Evolutionary conservation across 768 basidiomycete species (phyloP).

Genomic region (Hemileccinum rubropunctum): DNA sequence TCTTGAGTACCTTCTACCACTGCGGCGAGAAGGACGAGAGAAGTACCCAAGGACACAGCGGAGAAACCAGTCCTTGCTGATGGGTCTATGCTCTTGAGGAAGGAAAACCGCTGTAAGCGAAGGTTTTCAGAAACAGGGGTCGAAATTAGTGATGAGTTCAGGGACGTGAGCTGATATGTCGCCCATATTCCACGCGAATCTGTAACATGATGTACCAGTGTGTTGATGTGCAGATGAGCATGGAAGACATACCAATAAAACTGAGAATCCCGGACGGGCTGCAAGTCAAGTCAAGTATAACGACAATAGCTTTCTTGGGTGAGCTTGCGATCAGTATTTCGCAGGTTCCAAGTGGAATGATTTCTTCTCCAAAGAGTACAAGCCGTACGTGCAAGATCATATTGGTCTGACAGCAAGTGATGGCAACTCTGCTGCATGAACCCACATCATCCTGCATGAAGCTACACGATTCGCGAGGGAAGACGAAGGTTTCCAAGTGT

Average conservation of each 20-base stretch:
- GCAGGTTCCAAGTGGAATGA: slow-evolving; percentile 15
- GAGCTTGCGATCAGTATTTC: slow-evolving; percentile 20
- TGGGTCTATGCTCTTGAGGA: slow-evolving; percentile 6
- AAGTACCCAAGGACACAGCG: slow-evolving; percentile 51
- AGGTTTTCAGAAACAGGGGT: slow-evolving; percentile 23
- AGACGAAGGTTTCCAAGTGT: slow-evolving; percentile 31
- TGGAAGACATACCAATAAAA: slow-evolving; percentile 43
- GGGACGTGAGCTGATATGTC: slow-evolving; percentile 31
- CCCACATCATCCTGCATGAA: slow-evolving; percentile 23
- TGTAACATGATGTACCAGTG: slow-evolving; percentile 20
- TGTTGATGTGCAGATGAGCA: neutral
- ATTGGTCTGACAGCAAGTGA: slow-evolving; percentile 24
- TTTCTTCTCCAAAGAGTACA: slow-evolving; percentile 17
- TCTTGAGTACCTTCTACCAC: slow-evolving; percentile 35
- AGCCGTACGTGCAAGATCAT: slow-evolving; percentile 22
- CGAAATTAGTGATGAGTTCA: slow-evolving; percentile 23
- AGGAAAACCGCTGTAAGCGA: slow-evolving; percentile 18
- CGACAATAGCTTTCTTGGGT: neutral
- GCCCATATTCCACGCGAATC: slow-evolving; percentile 46
- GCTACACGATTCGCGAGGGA: slow-evolving; percentile 25
- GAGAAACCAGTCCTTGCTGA: slow-evolving; percentile 27
- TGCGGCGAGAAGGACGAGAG: slow-evolving; percentile 55
- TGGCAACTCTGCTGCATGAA: slow-evolving; percentile 5
- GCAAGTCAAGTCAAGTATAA: slow-evolving; percentile 20
- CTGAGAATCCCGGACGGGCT: slow-evolving; percentile 49